Conservation (phyloP, 352 stramenopile species). For the Lagenidium sp. region DNA sequence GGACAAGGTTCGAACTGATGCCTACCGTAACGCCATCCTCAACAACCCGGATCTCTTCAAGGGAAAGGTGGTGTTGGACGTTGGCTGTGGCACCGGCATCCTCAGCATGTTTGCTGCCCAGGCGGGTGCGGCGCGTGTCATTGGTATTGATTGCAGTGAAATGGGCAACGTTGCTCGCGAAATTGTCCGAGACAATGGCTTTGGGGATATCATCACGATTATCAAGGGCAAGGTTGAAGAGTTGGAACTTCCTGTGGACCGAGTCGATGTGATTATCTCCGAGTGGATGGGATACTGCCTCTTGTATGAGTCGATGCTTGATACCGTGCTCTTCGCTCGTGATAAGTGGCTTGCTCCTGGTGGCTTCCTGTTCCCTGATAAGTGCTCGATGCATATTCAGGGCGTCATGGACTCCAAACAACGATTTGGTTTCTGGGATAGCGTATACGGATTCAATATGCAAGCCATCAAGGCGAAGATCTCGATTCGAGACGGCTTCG, state of each 20-base stretch:
- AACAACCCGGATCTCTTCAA: conserved; percentile 97
- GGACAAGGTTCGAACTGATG: conserved; percentile 91
- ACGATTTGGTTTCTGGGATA: conserved; percentile 91
- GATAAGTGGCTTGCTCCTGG: conserved; percentile 94
- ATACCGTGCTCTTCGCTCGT: conserved; percentile 93
- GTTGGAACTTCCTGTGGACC: conserved; percentile 88
- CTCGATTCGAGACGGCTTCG: conserved; percentile 92
- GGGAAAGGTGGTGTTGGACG: conserved; percentile 96
- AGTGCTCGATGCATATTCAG: conserved; percentile 93
- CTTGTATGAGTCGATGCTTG: conserved; percentile 97
- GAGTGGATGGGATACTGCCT: conserved; percentile 99
- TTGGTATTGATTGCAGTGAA: conserved; percentile 93
- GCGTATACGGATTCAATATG: conserved; percentile 99
- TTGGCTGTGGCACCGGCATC: conserved; percentile 97
- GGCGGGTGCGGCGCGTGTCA: conserved; percentile 86
- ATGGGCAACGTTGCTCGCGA: conserved; percentile 92
- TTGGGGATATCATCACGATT: conserved; percentile 88
- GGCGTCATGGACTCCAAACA: conserved; percentile 57
- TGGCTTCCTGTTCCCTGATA: conserved; percentile 96
- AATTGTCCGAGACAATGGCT: conserved; percentile 94
- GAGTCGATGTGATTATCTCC: conserved; percentile 97
- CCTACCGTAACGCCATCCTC: conserved; percentile 97
- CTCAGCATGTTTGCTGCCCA: conserved; percentile 96
- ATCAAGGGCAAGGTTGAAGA: conserved; percentile 94
- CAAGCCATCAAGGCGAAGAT: conserved; percentile 92